These are phyloP conservation scores for Leptodermis oblonga DNA, from an alignment of 257 asterid species.

Conservation along the genomic window DNA sequence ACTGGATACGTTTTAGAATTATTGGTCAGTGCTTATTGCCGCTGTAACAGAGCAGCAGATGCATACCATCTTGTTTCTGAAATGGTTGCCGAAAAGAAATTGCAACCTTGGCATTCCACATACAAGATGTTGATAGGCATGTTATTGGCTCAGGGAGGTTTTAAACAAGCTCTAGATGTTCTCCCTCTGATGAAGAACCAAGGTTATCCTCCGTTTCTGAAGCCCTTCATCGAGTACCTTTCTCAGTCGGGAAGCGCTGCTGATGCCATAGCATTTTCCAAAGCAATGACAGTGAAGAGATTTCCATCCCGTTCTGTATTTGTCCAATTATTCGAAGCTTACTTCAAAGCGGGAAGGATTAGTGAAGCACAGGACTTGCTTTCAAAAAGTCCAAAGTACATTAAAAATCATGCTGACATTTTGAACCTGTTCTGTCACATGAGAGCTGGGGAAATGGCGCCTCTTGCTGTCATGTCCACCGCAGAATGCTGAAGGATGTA, in stretches of 20 bases:
- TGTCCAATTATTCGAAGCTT: slow-evolving; percentile 58
- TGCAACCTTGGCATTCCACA: slow-evolving; percentile 49
- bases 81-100: slow-evolving; percentile 46
- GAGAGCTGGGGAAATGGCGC: slow-evolving; percentile 26
- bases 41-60: slow-evolving; percentile 42
- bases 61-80: slow-evolving; percentile 48
- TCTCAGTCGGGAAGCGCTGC: slow-evolving; percentile 52
- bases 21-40: slow-evolving; percentile 47
- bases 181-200: slow-evolving; percentile 66
- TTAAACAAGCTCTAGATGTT: slow-evolving; percentile 55
- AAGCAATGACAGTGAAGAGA: slow-evolving; percentile 44
- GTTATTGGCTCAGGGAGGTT: slow-evolving; percentile 45
- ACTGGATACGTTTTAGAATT: slow-evolving; percentile 44
- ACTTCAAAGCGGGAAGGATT: slow-evolving; percentile 47
- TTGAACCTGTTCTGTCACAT: slow-evolving; percentile 49
- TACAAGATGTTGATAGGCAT: slow-evolving; percentile 54
- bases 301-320: slow-evolving; percentile 47
- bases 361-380: slow-evolving; percentile 73
- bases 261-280: slow-evolving; percentile 53
- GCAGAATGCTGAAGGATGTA: slow-evolving; percentile 31
- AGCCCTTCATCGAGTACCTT: slow-evolving; percentile 53
- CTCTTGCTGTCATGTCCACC: slow-evolving; percentile 27
- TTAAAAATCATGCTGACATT: slow-evolving; percentile 66
- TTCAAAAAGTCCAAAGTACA: slow-evolving; percentile 52
- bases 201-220: slow-evolving; percentile 56